A percentile compares a stretch with the other conserved stretches of the same genome.
These are phyloP conservation scores for Hysterangium stoloniferum DNA, from an alignment of 768 basidiomycete genomes.

Conservation along the genomic window DNA sequence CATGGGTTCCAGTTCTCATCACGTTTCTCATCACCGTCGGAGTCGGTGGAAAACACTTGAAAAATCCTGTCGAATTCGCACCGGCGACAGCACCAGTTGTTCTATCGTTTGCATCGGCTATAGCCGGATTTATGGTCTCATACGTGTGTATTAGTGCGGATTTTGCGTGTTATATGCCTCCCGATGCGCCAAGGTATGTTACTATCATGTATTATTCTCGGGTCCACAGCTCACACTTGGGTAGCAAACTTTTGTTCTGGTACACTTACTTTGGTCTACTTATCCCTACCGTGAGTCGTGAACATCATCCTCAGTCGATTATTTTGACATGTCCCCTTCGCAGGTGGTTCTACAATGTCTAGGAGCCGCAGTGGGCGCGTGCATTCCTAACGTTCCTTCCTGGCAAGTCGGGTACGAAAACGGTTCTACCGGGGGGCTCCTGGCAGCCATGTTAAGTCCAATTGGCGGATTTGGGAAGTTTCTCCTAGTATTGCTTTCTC, in stretches of 20 bases:
- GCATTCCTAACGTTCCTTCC: slow-evolving; percentile 44
- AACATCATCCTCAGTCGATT: not conserved
- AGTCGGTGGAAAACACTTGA: slow-evolving; percentile 64
- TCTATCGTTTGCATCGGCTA: slow-evolving; percentile 57
- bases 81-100: slow-evolving; percentile 50
- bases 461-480: slow-evolving; percentile 62
- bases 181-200: slow-evolving; percentile 48
- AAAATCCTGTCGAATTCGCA: slow-evolving; percentile 33
- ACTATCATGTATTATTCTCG: not conserved
- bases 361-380: slow-evolving; percentile 60
- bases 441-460: slow-evolving; percentile 55
- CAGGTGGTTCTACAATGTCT: slow-evolving; percentile 42
- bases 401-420: slow-evolving; percentile 48
- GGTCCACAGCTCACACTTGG: not conserved
- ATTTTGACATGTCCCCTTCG: slow-evolving; percentile 1
- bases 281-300: slow-evolving; percentile 43
- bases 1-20: slow-evolving; percentile 75
- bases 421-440: slow-evolving; percentile 52
- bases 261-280: slow-evolving; percentile 62
- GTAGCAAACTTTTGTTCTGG: slow-evolving; percentile 51
- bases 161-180: slow-evolving; percentile 63
- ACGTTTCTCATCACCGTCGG: slow-evolving; percentile 65
- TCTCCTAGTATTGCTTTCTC: slow-evolving; percentile 61
- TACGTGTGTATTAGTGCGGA: slow-evolving; percentile 59
- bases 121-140: slow-evolving; percentile 68